Base-by-base conservation (phyloP, 108 stramenopile species). In the Aurantiochytrium sp. region DNA sequence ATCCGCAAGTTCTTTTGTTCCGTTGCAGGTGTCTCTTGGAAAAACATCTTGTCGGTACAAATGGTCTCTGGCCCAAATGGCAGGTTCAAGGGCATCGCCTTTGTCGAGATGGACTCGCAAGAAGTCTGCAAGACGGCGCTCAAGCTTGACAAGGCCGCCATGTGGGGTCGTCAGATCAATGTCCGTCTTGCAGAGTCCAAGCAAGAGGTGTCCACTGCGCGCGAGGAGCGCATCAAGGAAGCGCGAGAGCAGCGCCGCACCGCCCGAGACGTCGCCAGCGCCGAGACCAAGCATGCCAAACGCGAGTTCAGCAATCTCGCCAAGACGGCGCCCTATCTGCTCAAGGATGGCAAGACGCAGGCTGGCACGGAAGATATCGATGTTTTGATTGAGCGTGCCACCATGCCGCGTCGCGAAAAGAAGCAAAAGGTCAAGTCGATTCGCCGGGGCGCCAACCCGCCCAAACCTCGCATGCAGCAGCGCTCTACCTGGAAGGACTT, bases 151-250 rank as follows among this genome's bases (percentile, higher is more conserved):
- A 83, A 83, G 51, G 51, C 45, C 12, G 28, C 45, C 45, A 47
- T 83, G 45, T 53, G 76, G 51, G 76, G 76, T 45, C 76, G 76
- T 12, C 76, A 83, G 76, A 53, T 83, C 25, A 83, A 83, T 35
- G 76, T 53, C 14, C 49, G 51, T 12, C 45, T 14, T 18, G 45
- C 49, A 14, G 76, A 47, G 51, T 53, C 76, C 51, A 83, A 83
- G 51, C 43, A 83, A 45, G 51, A 83, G 76, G 49, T 83, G 16
- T 18, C 6, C 3, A 28, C 19, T 43, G 51, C n/a, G 19, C 45
- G 51, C 25, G 76, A 83, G 45, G 49, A 47, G n/a, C 45, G 51
- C 25, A 53, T 47, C 6, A 47, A 83, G 51, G 76, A 83, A 12
- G 76, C 51, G 6, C 49, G 51, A 12, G 49, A 83, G 51, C 76